Conservation (phyloP, 192 early-diverging fungal species). For the Coemansia reversa region DNA sequence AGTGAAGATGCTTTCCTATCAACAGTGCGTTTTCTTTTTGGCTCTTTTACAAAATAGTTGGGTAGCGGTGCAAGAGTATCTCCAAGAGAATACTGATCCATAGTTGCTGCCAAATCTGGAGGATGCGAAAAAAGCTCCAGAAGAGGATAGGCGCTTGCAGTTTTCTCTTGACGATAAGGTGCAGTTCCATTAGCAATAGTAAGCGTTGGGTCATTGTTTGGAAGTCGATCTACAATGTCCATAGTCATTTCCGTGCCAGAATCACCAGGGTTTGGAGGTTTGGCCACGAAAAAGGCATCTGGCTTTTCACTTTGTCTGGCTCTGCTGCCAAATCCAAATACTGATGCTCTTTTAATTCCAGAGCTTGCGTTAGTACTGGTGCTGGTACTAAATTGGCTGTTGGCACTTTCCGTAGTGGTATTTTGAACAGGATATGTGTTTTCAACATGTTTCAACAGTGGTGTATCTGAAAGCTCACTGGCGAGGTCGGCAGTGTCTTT, state of each 20-base stretch:
- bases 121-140: conserved; percentile 21
- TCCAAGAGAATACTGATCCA: not conserved
- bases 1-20: not conserved
- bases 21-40: not conserved
- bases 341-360: not conserved
- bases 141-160: conserved; percentile 35
- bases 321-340: conserved; percentile 8
- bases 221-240: conserved; percentile 40
- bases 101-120: not conserved
- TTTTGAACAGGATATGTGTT: not conserved
- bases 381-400: not conserved
- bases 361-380: not conserved
- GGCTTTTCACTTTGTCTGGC: not conserved
- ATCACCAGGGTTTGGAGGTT: conserved; percentile 19
- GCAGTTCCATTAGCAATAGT: conserved; percentile 23
- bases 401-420: not conserved
- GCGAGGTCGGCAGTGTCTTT: conserved; percentile 47
- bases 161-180: conserved; percentile 46
- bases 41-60: not conserved
- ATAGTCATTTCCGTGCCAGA: conserved; percentile 48
- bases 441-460: conserved; percentile 18
- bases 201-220: conserved; percentile 43
- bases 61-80: not conserved
- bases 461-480: conserved; percentile 38
- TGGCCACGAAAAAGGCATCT: not conserved